These are phyloP conservation scores for Microdochium paspali DNA, from an alignment of 2,329 filamentous ascomycete genomes.

Conservation along the genomic window DNA sequence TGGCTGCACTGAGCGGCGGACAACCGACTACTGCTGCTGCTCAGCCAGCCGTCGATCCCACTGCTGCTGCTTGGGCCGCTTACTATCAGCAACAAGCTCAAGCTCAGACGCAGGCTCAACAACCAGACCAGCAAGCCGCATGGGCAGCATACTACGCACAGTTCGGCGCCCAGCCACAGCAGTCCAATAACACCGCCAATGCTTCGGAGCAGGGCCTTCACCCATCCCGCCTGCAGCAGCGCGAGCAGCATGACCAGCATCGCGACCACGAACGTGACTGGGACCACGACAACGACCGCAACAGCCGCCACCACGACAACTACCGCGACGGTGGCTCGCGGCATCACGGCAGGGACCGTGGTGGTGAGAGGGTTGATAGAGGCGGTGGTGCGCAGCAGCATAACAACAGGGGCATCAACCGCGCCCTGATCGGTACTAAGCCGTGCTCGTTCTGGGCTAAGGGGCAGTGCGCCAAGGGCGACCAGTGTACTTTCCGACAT, in stretches of 20 bases:
- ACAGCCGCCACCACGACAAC: constrained; percentile 1
- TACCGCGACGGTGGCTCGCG: constrained; percentile 15
- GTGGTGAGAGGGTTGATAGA: constrained; percentile 7
- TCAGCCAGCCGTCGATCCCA: constrained; percentile 3
- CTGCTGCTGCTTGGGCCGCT: not conserved
- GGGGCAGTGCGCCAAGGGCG: constrained; percentile 63
- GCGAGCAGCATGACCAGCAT: constrained; percentile 16
- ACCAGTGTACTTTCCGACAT: constrained; percentile 66
- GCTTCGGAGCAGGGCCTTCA: not conserved
- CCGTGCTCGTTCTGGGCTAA: constrained; percentile 62
- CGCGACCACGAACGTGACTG: too few relatives aligned
- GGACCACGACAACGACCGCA: constrained; percentile 20
- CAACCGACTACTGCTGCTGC: constrained; percentile 9
- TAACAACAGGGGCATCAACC: constrained; percentile 40
- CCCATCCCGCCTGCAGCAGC: not conserved
- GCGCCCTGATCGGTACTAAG: constrained; percentile 53
- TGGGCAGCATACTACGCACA: not conserved
- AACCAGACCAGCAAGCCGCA: not conserved
- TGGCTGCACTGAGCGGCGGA: not conserved
- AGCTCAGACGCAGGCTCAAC: not conserved
- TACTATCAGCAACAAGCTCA: not conserved
- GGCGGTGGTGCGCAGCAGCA: constrained; percentile 9
- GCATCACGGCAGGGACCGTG: constrained; percentile 14
- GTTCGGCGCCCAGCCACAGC: not conserved
- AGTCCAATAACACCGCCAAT: not conserved